phyloP scores from a whole-genome alignment of 2,329 filamentous ascomycete genomes.

The Phoma sp. region DNA sequence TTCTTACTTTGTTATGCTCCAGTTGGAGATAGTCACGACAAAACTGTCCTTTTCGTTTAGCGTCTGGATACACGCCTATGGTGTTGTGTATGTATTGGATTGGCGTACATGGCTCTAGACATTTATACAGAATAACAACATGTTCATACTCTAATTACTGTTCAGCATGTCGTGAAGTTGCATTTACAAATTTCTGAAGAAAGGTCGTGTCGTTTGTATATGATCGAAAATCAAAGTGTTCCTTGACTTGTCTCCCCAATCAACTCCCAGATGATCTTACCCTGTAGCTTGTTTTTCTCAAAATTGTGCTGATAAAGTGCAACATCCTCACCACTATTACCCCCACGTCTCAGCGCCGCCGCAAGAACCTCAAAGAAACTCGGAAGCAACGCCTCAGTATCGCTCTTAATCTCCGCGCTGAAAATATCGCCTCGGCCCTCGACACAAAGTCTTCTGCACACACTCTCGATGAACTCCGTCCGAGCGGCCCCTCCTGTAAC shows the following conservation, averaged over 20 bases:
- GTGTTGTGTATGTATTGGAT: conserved; percentile 4
- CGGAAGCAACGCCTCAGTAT: conserved; percentile 28
- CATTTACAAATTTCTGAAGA: too few species aligned
- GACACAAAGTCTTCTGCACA: conserved; percentile 26
- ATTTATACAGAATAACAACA: conserved; percentile 8
- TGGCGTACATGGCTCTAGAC: background rate
- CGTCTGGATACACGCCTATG: conserved; percentile 12
- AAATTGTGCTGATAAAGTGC: conserved; percentile 33
- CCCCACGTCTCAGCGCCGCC: conserved; percentile 26
- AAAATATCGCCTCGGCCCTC: conserved; percentile 36
- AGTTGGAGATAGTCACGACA: conserved; percentile 11
- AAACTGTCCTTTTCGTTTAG: background rate
- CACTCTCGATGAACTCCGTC: conserved; percentile 26
- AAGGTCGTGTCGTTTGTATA: too few species aligned
- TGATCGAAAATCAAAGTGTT: background rate
- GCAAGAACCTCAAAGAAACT: conserved; percentile 36
- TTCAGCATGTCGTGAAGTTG: background rate
- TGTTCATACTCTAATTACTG: background rate
- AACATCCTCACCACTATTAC: conserved; percentile 21
- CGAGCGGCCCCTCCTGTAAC: conserved; percentile 7
- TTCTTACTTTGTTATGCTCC: background rate
- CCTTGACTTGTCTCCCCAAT: background rate
- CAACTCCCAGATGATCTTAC: conserved; percentile 34
- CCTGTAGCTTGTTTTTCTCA: conserved; percentile 27
- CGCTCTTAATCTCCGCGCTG: conserved; percentile 16